A percentile compares a stretch with the other conserved stretches of the same genome.
Conservation (phyloP, 169 alveolate species). For the Cryptosporidium felis region DNA sequence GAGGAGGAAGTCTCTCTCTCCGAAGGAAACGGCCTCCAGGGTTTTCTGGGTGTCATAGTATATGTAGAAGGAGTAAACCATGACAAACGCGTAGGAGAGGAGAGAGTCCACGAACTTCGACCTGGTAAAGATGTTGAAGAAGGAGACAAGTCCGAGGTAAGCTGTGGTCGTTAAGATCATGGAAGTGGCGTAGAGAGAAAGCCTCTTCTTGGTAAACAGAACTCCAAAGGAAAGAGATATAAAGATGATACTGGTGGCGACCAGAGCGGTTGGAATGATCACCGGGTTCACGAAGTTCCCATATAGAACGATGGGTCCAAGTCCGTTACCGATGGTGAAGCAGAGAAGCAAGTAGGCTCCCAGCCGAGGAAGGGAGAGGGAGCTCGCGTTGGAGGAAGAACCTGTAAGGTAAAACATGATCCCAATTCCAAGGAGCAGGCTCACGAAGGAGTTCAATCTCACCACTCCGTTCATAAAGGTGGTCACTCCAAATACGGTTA, state of each 20-base stretch:
- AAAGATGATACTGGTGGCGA: slow-evolving; percentile 37
- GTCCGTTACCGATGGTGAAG: slow-evolving; percentile 43
- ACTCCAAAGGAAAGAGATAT: slow-evolving; percentile 41
- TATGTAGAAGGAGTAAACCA: slow-evolving; percentile 45
- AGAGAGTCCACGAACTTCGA: slow-evolving; percentile 43
- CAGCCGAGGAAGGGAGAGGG: slow-evolving; percentile 10
- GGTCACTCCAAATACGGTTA: slow-evolving; percentile 54
- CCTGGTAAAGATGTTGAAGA: slow-evolving; percentile 48
- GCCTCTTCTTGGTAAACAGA: slow-evolving; percentile 49
- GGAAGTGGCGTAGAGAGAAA: slow-evolving; percentile 25
- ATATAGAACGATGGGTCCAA: slow-evolving; percentile 51
- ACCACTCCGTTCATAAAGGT: slow-evolving; percentile 28
- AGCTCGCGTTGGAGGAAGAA: not conserved
- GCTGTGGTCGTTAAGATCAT: slow-evolving; percentile 46
- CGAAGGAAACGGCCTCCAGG: slow-evolving; percentile 43
- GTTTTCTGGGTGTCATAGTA: slow-evolving; percentile 65
- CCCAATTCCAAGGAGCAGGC: slow-evolving; percentile 33
- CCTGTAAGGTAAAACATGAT: slow-evolving; percentile 17
- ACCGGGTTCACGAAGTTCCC: slow-evolving; percentile 47
- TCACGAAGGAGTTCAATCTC: not conserved
- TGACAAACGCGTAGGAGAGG: slow-evolving; percentile 41
- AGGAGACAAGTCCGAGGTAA: slow-evolving; percentile 52
- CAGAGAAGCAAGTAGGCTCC: slow-evolving; percentile 30
- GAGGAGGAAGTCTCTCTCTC: slow-evolving; percentile 53
- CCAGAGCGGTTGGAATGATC: slow-evolving; percentile 57